phyloP scores from a whole-genome alignment of 2,329 filamentous ascomycete genomes.

The Conoideocrella luteorostrata region DNA sequence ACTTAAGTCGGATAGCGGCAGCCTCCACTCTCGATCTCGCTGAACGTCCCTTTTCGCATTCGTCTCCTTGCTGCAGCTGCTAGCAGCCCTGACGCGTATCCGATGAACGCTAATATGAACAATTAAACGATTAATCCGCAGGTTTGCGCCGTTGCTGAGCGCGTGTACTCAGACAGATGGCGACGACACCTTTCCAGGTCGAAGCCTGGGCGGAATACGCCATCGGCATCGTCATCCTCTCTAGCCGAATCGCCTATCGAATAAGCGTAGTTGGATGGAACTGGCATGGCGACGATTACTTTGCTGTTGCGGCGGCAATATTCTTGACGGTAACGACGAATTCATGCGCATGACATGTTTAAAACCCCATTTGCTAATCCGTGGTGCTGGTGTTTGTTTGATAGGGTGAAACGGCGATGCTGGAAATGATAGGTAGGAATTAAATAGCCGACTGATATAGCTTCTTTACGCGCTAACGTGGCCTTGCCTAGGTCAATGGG shows the following conservation, averaged over 20 bases:
- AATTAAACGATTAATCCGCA: not conserved
- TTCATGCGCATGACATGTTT: constrained; percentile 8
- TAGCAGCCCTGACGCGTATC: too few species aligned
- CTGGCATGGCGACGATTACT: constrained; percentile 37
- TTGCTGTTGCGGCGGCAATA: constrained; percentile 27
- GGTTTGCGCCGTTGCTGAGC: not conserved
- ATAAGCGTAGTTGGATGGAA: constrained; percentile 32
- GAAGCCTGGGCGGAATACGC: constrained; percentile 39
- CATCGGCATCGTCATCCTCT: constrained; percentile 29
- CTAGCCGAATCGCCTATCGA: constrained; percentile 32
- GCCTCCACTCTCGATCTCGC: too few species aligned
- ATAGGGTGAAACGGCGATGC: constrained; percentile 22
- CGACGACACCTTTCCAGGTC: constrained; percentile 32
- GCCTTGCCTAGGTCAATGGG: constrained; percentile 15
- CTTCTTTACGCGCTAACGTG: not conserved
- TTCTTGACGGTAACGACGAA: constrained; percentile 29
- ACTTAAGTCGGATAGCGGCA: too few species aligned
- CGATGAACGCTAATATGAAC: not conserved
- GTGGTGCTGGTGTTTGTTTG: not conserved
- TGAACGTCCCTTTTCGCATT: too few species aligned
- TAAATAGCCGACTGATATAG: not conserved
- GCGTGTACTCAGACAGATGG: not conserved
- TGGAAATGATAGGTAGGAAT: constrained; percentile 26
- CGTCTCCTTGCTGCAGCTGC: not conserved
- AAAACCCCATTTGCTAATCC: constrained; percentile 2